phyloP scores from a whole-genome alignment of 495 filamentous ascomycete genomes.

The Rusavskia elegans region DNA sequence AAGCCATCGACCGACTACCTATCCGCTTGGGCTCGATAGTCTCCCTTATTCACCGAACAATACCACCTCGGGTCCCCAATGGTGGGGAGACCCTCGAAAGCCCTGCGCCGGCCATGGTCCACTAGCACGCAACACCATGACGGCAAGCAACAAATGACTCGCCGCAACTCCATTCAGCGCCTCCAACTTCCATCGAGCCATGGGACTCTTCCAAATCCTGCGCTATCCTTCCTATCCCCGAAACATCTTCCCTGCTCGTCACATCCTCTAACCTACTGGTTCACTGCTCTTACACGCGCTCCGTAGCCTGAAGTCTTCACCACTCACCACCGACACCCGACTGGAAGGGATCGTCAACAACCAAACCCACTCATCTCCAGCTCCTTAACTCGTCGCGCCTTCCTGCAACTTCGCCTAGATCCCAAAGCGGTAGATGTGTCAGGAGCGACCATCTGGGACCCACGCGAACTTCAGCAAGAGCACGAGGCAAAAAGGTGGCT shows the following conservation, averaged over 20 bases:
- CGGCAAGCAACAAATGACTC: not conserved
- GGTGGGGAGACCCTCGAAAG: no score
- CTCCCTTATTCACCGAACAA: not conserved
- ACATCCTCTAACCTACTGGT: not conserved
- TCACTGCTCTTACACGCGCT: no score
- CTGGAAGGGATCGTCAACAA: not conserved
- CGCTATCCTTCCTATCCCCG: not conserved
- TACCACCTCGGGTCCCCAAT: not conserved
- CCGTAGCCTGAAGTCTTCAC: no score
- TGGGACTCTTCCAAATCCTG: not conserved
- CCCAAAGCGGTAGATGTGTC: not conserved
- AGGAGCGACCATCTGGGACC: not conserved
- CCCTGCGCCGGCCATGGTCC: not conserved
- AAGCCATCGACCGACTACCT: not conserved
- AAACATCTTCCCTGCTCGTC: not conserved
- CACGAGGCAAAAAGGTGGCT: no score
- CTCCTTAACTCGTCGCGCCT: not conserved
- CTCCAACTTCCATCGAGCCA: not conserved
- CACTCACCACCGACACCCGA: not conserved
- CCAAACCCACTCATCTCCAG: not conserved
- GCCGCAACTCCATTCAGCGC: not conserved
- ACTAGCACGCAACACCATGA: not conserved
- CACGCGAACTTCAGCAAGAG: not conserved
- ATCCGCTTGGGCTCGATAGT: not conserved
- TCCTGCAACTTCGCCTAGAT: no score